Conservation (phyloP, 352 stramenopile species). For the Pythium sukuiense region DNA sequence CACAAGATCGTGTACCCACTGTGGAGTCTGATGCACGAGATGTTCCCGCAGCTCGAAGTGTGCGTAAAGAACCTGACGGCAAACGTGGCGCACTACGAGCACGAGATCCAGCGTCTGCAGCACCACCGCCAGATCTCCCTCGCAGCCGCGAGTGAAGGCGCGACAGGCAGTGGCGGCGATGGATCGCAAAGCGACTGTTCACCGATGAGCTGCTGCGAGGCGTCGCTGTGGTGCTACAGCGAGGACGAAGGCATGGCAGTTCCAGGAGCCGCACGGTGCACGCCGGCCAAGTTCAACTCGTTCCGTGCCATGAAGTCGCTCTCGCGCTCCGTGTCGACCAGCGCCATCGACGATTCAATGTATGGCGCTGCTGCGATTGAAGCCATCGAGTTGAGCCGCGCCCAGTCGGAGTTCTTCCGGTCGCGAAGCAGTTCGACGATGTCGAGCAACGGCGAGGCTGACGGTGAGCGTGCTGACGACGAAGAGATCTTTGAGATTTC, state of each 20-base stretch:
- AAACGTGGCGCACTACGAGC: conserved; percentile 84
- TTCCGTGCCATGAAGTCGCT: conserved; percentile 50
- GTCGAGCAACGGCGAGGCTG: conserved; percentile 20
- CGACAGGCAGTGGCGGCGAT: conserved; percentile 6
- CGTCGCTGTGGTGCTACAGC: conserved; percentile 13
- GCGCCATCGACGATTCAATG: conserved; percentile 13
- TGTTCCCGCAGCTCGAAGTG: conserved; percentile 71
- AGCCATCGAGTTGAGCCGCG: conserved; percentile 21
- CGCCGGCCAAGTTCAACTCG: conserved; percentile 83
- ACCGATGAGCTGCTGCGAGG: conserved; percentile 6
- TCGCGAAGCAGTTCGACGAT: conserved; percentile 21
- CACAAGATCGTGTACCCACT: conserved; percentile 82
- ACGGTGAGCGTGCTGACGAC: conserved; percentile 5
- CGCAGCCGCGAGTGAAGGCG: conserved; percentile 13
- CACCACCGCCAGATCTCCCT: conserved; percentile 19
- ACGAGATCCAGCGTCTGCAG: conserved; percentile 71
- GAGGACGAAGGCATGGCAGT: conserved; percentile 79
- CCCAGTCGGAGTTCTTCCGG: conserved; percentile 20
- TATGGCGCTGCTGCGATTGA: conserved; percentile 16
- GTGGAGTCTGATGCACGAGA: conserved; percentile 72
- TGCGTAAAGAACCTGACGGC: conserved; percentile 66
- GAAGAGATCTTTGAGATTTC: conserved; percentile 27
- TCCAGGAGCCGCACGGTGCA: conserved; percentile 67
- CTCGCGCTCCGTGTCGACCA: conserved; percentile 17
- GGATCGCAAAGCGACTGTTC: conserved; percentile 16